Evolutionary conservation across 179 eudicot genomes (phyloP).

Genomic region (Beta lomatogona): DNA sequence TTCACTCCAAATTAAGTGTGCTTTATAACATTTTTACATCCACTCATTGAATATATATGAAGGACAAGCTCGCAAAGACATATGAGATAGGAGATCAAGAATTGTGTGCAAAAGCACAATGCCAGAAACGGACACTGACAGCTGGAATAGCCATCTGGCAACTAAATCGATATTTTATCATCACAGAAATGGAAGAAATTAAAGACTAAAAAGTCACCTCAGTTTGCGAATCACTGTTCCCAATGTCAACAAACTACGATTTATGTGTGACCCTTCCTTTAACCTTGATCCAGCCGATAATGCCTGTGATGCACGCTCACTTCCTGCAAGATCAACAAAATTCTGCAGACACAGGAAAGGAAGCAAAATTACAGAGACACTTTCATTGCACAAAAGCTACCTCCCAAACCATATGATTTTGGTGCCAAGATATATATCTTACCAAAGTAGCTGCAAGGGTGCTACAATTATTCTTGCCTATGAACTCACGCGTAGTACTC

Average conservation of each 20-base stretch:
- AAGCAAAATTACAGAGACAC: neutral
- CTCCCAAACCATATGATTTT: neutral
- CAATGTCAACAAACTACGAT: conserved; percentile 53
- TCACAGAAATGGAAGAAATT: neutral
- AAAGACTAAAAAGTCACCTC: conserved; percentile 35
- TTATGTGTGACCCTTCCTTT: conserved; percentile 60
- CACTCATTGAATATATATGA: neutral
- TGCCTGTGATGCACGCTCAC: conserved; percentile 62
- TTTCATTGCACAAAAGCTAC: neutral
- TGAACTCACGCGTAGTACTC: conserved; percentile 42
- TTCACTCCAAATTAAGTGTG: neutral
- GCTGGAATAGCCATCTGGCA: neutral
- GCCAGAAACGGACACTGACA: neutral
- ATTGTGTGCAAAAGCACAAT: neutral
- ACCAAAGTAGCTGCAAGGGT: conserved; percentile 54
- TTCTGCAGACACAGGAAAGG: conserved; percentile 6
- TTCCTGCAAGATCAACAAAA: conserved; percentile 58
- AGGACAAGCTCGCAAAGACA: neutral
- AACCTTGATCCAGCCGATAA: conserved; percentile 54
- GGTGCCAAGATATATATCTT: conserved; percentile 4
- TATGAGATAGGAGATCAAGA: neutral
- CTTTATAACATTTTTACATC: neutral
- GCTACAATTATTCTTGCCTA: conserved; percentile 39
- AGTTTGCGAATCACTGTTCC: conserved; percentile 60
- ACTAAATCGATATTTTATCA: neutral